Base-by-base conservation (phyloP, 148 eudicot species). In the Nepenthes gracilis region DNA sequence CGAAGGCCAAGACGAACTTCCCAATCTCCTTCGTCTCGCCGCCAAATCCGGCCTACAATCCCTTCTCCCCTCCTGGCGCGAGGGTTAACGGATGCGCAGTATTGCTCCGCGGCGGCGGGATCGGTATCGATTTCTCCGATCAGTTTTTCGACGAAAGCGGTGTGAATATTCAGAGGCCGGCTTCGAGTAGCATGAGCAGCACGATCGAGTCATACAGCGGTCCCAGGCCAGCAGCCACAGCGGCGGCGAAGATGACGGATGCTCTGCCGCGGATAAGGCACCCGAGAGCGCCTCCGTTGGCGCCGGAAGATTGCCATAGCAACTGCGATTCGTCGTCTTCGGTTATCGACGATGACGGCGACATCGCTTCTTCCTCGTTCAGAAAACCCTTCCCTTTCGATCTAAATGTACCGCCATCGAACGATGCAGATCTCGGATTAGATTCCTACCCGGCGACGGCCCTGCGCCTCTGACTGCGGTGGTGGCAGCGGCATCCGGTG, bases 251-350 rank as follows among this genome's bases (percentile, higher is more conserved):
- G 23, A 23, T 0, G 23, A 23, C 23, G 23, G 23, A 8, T 13
- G 15, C n/a, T 5, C 33, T 67, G 59, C 37, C 58, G 47, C 50
- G 55, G 43, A 66, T 11, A 10, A 14, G 51, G 36, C 53, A 54
- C 35, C 77, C 70, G 10, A 5, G 2, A 34, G 62, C 72, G 12
- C 67, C 70, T 64, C 63, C 64, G 33, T 63, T 56, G 14, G 58
- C 45, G 45, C 65, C 72, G 9, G 85, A 75, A 35, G 83, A 75
- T 60, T 78, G 82, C 33, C 78, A 56, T 12, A 83, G 88, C 61
- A 80, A 80, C 15, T 83, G 88, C 45, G 88, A 81, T 48, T 83
- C 88, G 1, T 83, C 88, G 4, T 83, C 85, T 0, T 80, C 88
- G 2, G 88, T 80, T 12, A 69, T 83, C 36, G 88, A 83, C 33